A percentile compares a stretch with the other conserved stretches of the same genome.
Conservation (phyloP, 306 rosid genomes). For the Sechiopsis laciniata region DNA sequence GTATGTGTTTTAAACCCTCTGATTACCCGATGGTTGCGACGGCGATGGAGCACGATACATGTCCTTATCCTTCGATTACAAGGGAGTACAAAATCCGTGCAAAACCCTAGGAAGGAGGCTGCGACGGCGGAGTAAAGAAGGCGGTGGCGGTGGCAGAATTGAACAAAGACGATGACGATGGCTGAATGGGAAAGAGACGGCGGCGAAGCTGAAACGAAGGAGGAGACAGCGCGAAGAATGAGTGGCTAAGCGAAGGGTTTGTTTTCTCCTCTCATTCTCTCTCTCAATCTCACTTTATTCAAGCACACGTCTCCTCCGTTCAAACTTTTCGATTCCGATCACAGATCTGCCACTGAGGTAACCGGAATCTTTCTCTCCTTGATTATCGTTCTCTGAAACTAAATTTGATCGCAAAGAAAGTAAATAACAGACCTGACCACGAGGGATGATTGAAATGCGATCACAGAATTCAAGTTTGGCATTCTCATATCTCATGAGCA, state of each 20-base stretch:
- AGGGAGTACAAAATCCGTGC: background rate
- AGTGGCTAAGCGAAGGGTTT: too few relatives aligned
- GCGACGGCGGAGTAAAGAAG: background rate
- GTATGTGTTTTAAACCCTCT: too few relatives aligned
- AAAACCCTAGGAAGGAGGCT: background rate
- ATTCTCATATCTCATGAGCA: slow-evolving; percentile 71
- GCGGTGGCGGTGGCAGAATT: too few relatives aligned
- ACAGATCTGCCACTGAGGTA: slow-evolving; percentile 29
- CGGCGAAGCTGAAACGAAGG: background rate
- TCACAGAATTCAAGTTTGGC: slow-evolving; percentile 78
- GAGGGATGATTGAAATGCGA: slow-evolving; percentile 87
- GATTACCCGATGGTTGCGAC: too few relatives aligned
- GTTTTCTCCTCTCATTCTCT: slow-evolving; percentile 29
- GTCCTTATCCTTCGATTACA: background rate
- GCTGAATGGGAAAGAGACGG: background rate
- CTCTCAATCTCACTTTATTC: slow-evolving; percentile 29
- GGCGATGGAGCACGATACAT: too few relatives aligned
- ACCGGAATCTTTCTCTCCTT: slow-evolving; percentile 27
- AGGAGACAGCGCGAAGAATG: background rate
- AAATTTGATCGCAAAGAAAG: background rate
- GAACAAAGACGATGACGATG: background rate
- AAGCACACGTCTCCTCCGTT: slow-evolving; percentile 77
- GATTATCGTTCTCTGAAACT: background rate
- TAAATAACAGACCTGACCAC: slow-evolving; percentile 67
- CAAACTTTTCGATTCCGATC: slow-evolving; percentile 23